These are phyloP conservation scores for Wickerhamomyces mucosus DNA, from an alignment of 805 yeast genomes.

Conservation along the genomic window DNA sequence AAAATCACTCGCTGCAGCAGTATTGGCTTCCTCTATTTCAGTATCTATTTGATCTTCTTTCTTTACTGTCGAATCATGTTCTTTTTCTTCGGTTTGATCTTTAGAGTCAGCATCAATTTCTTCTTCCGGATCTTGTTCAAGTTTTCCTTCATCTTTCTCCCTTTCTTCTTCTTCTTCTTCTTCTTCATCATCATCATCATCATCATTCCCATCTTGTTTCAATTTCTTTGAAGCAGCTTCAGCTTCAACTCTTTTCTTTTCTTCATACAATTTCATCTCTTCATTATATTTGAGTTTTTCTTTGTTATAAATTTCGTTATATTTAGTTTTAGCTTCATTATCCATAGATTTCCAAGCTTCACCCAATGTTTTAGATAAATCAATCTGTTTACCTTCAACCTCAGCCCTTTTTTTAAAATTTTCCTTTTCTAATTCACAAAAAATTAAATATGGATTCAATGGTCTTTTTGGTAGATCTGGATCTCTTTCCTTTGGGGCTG, in stretches of 20 bases:
- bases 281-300: conserved; percentile 67
- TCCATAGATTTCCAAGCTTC: conserved; percentile 77
- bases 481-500: conserved; percentile 40
- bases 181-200: too few relatives aligned
- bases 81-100: too few relatives aligned
- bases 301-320: conserved; percentile 63
- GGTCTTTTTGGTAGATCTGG: conserved; percentile 86
- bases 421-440: conserved; percentile 82
- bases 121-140: too few relatives aligned
- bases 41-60: too few relatives aligned
- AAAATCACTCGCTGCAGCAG: too few relatives aligned
- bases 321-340: conserved; percentile 64
- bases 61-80: too few relatives aligned
- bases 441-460: conserved; percentile 79
- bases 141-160: too few relatives aligned
- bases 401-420: conserved; percentile 51
- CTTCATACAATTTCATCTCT: conserved; percentile 53
- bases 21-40: too few relatives aligned
- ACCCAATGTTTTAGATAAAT: conserved; percentile 68
- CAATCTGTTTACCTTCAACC: conserved; percentile 43
- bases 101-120: too few relatives aligned
- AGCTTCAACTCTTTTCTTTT: conserved; percentile 4
- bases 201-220: not conserved
- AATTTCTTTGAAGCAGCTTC: not conserved
- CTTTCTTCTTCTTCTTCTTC: too few relatives aligned